Conservation (phyloP, 2,329 filamentous ascomycete genomes). For the Diaporthe amygdali region DNA sequence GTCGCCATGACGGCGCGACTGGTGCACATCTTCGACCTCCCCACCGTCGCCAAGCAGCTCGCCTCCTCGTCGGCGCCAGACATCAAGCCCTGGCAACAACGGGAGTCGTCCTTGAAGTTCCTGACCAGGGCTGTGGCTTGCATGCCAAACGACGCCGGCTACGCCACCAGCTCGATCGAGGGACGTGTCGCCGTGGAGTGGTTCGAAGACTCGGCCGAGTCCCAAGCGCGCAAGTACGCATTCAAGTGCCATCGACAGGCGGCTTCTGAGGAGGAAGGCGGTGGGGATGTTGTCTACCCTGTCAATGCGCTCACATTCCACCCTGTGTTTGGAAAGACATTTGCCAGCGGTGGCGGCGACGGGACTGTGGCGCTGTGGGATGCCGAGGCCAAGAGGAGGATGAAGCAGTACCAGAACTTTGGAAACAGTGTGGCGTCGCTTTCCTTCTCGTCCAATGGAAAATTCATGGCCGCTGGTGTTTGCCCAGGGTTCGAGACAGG, state of each 20-base stretch:
- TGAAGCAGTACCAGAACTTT: slow-evolving; percentile 88
- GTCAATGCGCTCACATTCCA: slow-evolving; percentile 92
- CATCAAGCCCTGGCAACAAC: slow-evolving; percentile 86
- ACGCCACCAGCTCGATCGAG: slow-evolving; percentile 91
- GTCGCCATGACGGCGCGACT: slow-evolving; percentile 94
- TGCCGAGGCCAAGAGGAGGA: slow-evolving; percentile 85
- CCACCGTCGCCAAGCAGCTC: slow-evolving; percentile 64
- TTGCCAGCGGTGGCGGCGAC: slow-evolving; percentile 88
- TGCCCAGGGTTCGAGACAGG: slow-evolving; percentile 90
- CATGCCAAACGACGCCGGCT: slow-evolving; percentile 96
- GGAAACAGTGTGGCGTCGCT: slow-evolving; percentile 78
- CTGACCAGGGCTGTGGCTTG: slow-evolving; percentile 92
- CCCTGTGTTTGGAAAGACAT: slow-evolving; percentile 75
- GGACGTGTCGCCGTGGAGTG: slow-evolving; percentile 96
- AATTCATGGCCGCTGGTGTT: slow-evolving; percentile 77
- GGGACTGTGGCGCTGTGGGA: slow-evolving; percentile 95
- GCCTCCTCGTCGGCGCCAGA: slow-evolving; percentile 51
- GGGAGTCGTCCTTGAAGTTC: slow-evolving; percentile 94
- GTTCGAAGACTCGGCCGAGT: slow-evolving; percentile 87
- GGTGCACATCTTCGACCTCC: slow-evolving; percentile 93
- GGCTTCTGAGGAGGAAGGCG: slow-evolving; percentile 63
- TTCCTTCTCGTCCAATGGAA: slow-evolving; percentile 79
- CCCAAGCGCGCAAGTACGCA: slow-evolving; percentile 92
- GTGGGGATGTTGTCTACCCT: slow-evolving; percentile 84
- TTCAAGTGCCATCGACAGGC: slow-evolving; percentile 97